Base-by-base conservation (phyloP, 2,329 filamentous ascomycete species). In the Decorospora gaudefroyi region DNA sequence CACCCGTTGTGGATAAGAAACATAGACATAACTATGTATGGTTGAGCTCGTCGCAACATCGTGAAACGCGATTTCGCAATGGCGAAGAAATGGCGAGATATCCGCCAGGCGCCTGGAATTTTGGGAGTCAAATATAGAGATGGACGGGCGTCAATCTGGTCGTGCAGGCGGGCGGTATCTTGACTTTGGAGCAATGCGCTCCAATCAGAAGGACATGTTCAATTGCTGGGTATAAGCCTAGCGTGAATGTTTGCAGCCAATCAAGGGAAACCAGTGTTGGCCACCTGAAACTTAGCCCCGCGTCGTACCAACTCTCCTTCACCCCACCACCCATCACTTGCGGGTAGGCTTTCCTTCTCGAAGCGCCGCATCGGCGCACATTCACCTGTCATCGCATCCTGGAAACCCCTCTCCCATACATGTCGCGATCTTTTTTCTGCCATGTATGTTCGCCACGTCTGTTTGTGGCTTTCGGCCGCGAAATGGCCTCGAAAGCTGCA, bases 321-420 rank as follows among this genome's bases (percentile, higher is more conserved):
- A 56, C 47, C 46, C 53, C 51, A 46, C 55, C 55, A 30, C 36
- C 41, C 41, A 13, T 38, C 33, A 43, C 46, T 45, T 51, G 32
- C 45, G 41, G 42, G 36, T 47, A 32, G 37, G 35, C 50, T 35
- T 49, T 43, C 32, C 33, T 48, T 46, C 57, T 52, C 57, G 46
- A 64, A 60, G 63, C 67, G 63, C 63, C 58, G 48, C 50, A 37
- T 42, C 45, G 57, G 53, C 55, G 35, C 60, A 49, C 55, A 41
- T 39, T 55, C 49, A 57, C 67, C 66, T 68, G 53, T 70, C 59
- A 57, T 67, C 57, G 59, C 47, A 47, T 61, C 31, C 49, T 54
- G 49, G 59, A 40, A 51, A 48, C 29, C 45, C 30, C 19, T 28
- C 47, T 57, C 49, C 38, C 57, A 45, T 42, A 63, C 63, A 26